Percentiles rank a stretch among this genome's conserved stretches.
These are phyloP conservation scores for Rhynchospora breviuscula DNA, from an alignment of 176 grass and related monocot species.

Conservation along the genomic window DNA sequence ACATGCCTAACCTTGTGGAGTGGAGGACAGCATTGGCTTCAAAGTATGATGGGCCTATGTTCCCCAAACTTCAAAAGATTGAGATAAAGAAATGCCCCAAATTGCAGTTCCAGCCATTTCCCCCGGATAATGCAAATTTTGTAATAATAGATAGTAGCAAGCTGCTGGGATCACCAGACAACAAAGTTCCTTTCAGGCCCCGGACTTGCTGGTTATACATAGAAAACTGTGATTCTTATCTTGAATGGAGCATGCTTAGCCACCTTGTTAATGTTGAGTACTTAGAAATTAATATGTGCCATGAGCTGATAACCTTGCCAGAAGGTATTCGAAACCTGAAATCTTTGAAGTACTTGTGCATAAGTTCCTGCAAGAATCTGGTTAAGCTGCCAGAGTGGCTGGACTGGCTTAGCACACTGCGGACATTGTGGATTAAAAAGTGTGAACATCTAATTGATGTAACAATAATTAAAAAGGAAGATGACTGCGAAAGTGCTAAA, in stretches of 20 bases:
- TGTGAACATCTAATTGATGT: slow-evolving; percentile 5
- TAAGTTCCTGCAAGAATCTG: slow-evolving; percentile 21
- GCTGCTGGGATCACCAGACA: slow-evolving; percentile 8
- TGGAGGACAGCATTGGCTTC: not conserved
- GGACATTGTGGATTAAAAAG: not conserved
- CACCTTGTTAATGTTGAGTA: not conserved
- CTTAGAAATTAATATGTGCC: slow-evolving; percentile 5
- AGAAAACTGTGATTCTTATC: slow-evolving; percentile 3
- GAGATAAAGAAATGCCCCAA: slow-evolving; percentile 13
- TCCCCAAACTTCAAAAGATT: slow-evolving; percentile 14
- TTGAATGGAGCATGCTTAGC: slow-evolving; percentile 10
- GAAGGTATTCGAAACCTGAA: slow-evolving; percentile 2
- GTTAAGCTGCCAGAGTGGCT: not conserved
- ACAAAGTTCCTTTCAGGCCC: not conserved
- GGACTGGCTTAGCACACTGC: not conserved
- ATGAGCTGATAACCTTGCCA: slow-evolving; percentile 17
- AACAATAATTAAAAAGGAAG: slow-evolving; percentile 9
- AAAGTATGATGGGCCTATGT: not conserved
- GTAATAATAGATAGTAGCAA: slow-evolving; percentile 10
- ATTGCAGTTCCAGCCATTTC: slow-evolving; percentile 20
- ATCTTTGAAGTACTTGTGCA: slow-evolving; percentile 14
- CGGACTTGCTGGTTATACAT: not conserved
- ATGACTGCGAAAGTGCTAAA: not conserved
- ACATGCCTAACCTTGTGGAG: slow-evolving; percentile 12
- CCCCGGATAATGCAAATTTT: slow-evolving; percentile 2